Percentiles rank a stretch among this genome's conserved stretches.
These are phyloP conservation scores for Nigrospora osmanthi DNA, from an alignment of 2,329 filamentous ascomycete genomes.

Conservation along the genomic window DNA sequence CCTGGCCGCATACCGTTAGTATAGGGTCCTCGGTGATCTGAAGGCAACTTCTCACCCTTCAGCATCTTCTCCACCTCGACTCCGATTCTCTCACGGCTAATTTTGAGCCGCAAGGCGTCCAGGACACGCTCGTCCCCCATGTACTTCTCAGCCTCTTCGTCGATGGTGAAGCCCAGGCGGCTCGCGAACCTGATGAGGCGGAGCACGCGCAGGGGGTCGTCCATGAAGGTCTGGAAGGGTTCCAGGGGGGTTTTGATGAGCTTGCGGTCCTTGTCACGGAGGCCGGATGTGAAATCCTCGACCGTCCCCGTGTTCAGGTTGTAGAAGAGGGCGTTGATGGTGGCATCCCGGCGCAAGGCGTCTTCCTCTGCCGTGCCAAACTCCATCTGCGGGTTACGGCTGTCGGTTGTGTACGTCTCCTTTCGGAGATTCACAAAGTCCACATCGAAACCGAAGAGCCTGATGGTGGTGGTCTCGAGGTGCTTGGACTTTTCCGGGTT, in stretches of 20 bases:
- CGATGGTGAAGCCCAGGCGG: slow-evolving; percentile 72
- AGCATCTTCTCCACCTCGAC: slow-evolving; percentile 90
- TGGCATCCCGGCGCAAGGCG: slow-evolving; percentile 81
- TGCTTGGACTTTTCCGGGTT: slow-evolving; percentile 98
- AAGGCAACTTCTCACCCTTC: slow-evolving; percentile 41
- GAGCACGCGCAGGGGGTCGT: slow-evolving; percentile 83
- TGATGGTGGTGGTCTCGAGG: slow-evolving; percentile 83
- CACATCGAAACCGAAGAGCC: slow-evolving; percentile 77
- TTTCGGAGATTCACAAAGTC: slow-evolving; percentile 93
- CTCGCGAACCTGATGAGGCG: slow-evolving; percentile 87
- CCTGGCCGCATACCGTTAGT: slow-evolving; percentile 11
- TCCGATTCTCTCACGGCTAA: slow-evolving; percentile 83
- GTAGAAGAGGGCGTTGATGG: slow-evolving; percentile 93
- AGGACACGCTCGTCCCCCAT: slow-evolving; percentile 80
- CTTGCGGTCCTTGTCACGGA: slow-evolving; percentile 63
- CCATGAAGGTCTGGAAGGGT: slow-evolving; percentile 86
- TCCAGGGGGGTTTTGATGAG: slow-evolving; percentile 81
- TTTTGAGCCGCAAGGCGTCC: slow-evolving; percentile 73
- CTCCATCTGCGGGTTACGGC: slow-evolving; percentile 84
- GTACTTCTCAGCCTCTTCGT: slow-evolving; percentile 55
- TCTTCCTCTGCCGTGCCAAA: slow-evolving; percentile 91
- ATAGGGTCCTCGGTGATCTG: background rate
- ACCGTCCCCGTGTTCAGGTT: slow-evolving; percentile 73
- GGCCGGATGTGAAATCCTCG: slow-evolving; percentile 79
- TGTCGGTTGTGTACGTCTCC: slow-evolving; percentile 84